Percentiles rank a stretch among this genome's conserved stretches.
These are phyloP conservation scores for Nemophila menziesii DNA, from an alignment of 257 asterid species.

Conservation along the genomic window DNA sequence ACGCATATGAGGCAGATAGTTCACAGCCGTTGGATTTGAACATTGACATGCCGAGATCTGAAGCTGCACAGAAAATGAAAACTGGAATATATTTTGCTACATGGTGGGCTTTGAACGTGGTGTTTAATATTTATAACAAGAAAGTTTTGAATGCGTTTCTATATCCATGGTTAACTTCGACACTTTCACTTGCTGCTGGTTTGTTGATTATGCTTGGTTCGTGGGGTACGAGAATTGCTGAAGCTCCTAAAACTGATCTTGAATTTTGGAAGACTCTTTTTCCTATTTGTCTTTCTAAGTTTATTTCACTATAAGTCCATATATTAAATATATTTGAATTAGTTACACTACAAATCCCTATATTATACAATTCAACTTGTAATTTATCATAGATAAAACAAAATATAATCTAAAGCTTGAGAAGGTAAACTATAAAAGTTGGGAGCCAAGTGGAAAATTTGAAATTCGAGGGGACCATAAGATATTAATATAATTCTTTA, in stretches of 20 bases:
- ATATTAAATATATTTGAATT: too few species aligned
- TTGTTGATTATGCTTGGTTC: slow-evolving; percentile 15
- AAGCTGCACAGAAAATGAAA: slow-evolving; percentile 13
- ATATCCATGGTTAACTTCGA: slow-evolving; percentile 18
- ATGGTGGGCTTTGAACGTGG: slow-evolving; percentile 21
- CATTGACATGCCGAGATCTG: slow-evolving; percentile 3
- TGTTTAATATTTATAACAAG: slow-evolving; percentile 18
- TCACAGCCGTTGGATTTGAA: slow-evolving; percentile 7
- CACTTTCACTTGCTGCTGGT: slow-evolving; percentile 15
- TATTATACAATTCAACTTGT: too few species aligned
- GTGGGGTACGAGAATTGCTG: slow-evolving; percentile 20
- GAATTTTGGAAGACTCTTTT: slow-evolving; percentile 16
- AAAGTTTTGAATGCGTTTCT: slow-evolving; percentile 18
- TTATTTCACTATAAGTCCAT: too few species aligned
- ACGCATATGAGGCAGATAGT: slow-evolving; percentile 13
- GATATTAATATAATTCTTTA: too few species aligned
- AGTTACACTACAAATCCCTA: too few species aligned
- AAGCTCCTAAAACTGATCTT: slow-evolving; percentile 16
- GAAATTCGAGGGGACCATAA: too few species aligned
- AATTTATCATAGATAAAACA: too few species aligned
- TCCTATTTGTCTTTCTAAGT: slow-evolving; percentile 15
- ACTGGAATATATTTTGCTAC: slow-evolving; percentile 17
- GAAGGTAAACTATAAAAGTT: too few species aligned
- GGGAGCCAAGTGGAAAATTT: too few species aligned
- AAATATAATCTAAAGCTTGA: too few species aligned